Evolutionary conservation across 129 eudicot genomes (phyloP), one percentile per base, ranked within the genome.

Genomic region (Lonicera japonica): DNA sequence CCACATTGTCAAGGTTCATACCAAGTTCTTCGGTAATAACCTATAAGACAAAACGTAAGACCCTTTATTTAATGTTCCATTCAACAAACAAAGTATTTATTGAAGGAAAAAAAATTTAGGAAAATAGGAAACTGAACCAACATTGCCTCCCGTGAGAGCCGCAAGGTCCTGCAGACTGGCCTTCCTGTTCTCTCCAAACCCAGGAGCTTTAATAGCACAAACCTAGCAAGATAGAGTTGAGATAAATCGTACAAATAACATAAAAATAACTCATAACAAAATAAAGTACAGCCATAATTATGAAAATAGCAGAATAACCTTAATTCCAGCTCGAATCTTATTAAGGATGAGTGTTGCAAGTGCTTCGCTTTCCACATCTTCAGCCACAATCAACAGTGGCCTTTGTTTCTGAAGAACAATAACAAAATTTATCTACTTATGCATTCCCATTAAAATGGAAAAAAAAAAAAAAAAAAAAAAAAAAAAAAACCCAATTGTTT

Each of bases 191-290:
- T 87, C 95, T 65, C 95, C 95, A 75, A 87, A 87, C 14, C 95
- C 95, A 57, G 95, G 95, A 46, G 90, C 95, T 79, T 87, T 87
- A 9, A 87, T 66, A 47, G 95, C 95, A 74, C 95, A 86, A 61
- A 86, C 82, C 95, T 86, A 73, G 54, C 57, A 43, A 43, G 16
- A n/a, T n/a, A 8, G 50, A 43, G n/a, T 12, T 36, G 9, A 38
- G 55, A 50, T 22, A 22, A 59, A n/a, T 51, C 16, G 8, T 54
- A 19, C 6, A 20, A 54, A 19, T 21, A 54, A 54, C 6, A 20
- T 54, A 21, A 17, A n/a, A 51, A 21, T 51, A 51, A 51, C 10
- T 51, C 18, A 51, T 51, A 7, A 51, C 18, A 7, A 21, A 51
- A 51, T 29, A 29, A 4, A n/a, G 21, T 13, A 51, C 6, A 70